phyloP scores from a whole-genome alignment of 108 stramenopile species.

The Cyclotella baltica region DNA sequence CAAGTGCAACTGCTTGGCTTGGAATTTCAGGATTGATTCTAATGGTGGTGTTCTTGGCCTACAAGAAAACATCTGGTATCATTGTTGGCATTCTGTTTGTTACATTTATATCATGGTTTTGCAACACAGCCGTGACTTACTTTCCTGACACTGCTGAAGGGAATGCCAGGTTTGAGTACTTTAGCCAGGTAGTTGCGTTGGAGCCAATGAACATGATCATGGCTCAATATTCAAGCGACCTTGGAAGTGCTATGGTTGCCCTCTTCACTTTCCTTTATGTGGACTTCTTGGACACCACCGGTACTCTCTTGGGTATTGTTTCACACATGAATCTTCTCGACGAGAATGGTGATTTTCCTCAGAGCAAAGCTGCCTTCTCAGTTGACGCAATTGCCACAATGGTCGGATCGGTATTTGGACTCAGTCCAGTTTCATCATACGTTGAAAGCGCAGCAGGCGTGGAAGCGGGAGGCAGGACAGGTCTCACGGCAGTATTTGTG shows the following conservation, averaged over 20 bases:
- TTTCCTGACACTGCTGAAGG: slow-evolving; percentile 61
- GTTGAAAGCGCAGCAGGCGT: slow-evolving; percentile 77
- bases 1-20: slow-evolving; percentile 59
- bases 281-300: slow-evolving; percentile 70
- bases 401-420: slow-evolving; percentile 72
- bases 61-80: slow-evolving; percentile 47
- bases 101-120: slow-evolving; percentile 68
- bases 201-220: slow-evolving; percentile 49
- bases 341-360: slow-evolving; percentile 73
- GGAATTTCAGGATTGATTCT: slow-evolving; percentile 67
- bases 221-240: slow-evolving; percentile 44
- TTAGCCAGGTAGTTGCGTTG: slow-evolving; percentile 62
- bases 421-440: slow-evolving; percentile 73
- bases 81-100: slow-evolving; percentile 66
- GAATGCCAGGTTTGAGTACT: slow-evolving; percentile 66
- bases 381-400: slow-evolving; percentile 73
- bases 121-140: slow-evolving; percentile 62
- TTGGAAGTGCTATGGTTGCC: slow-evolving; percentile 53
- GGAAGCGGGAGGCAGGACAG: slow-evolving; percentile 66
- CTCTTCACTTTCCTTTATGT: slow-evolving; percentile 64
- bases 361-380: slow-evolving; percentile 52
- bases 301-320: not conserved
- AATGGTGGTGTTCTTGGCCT: slow-evolving; percentile 52
- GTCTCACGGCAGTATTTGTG: slow-evolving; percentile 61
- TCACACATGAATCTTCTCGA: slow-evolving; percentile 26